A percentile compares a stretch with the other conserved stretches of the same genome.
Evolutionary conservation across 148 eudicot species (phyloP).

Genomic region (Cornus controversa): DNA sequence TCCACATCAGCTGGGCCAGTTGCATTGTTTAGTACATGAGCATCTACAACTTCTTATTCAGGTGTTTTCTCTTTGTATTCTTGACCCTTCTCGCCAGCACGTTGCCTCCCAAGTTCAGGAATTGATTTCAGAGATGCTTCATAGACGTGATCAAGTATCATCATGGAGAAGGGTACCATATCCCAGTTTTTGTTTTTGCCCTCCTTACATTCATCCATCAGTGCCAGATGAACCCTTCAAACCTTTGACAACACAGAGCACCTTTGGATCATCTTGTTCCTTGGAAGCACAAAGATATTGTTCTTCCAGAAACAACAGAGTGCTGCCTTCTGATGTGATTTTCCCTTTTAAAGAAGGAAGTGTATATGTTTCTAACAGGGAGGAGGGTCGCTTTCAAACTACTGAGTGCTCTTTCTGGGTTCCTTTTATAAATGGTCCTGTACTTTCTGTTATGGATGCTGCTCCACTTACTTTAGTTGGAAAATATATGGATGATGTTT

Average conservation of each 20-base stretch:
- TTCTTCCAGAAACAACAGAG: slow-evolving; percentile 22
- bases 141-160: slow-evolving; percentile 57
- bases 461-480: slow-evolving; percentile 75
- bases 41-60: slow-evolving; percentile 93
- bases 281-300: slow-evolving; percentile 34
- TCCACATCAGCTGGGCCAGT: slow-evolving; percentile 81
- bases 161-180: slow-evolving; percentile 57
- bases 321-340: slow-evolving; percentile 21
- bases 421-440: slow-evolving; percentile 56
- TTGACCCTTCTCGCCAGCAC: slow-evolving; percentile 66
- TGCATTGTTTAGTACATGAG: slow-evolving; percentile 76
- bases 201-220: slow-evolving; percentile 44
- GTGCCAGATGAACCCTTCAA: slow-evolving; percentile 31
- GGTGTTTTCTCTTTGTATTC: slow-evolving; percentile 73
- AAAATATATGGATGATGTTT: slow-evolving; percentile 71
- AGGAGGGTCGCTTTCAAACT: slow-evolving; percentile 23
- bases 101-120: slow-evolving; percentile 75
- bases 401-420: slow-evolving; percentile 45
- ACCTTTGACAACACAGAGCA: slow-evolving; percentile 22
- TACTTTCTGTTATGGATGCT: slow-evolving; percentile 75
- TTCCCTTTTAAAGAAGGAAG: slow-evolving; percentile 21
- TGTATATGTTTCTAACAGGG: slow-evolving; percentile 19
- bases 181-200: slow-evolving; percentile 53
- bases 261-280: slow-evolving; percentile 26
- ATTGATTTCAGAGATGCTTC: slow-evolving; percentile 58